Conservation (phyloP, 768 basidiomycete genomes). For the Cytidiella melzeri region DNA sequence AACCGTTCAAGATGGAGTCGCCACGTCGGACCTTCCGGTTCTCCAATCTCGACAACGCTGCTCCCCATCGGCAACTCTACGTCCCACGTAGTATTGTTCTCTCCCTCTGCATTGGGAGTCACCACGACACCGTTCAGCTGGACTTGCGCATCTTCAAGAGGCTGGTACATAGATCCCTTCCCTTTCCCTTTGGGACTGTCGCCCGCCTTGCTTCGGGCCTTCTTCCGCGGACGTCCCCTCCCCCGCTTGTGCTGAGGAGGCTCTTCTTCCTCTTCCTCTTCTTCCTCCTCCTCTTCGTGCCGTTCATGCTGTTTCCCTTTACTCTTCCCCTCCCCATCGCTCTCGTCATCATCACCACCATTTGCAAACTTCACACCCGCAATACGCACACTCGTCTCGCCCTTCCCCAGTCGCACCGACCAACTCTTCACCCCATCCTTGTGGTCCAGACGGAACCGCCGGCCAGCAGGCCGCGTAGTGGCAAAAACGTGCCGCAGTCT, state of each 20-base stretch:
- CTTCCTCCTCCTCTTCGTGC: conserved; percentile 27
- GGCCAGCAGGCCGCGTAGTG: conserved; percentile 50
- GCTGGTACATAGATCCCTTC: conserved; percentile 15
- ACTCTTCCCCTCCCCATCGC: conserved; percentile 44
- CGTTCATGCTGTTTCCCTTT: conserved; percentile 19
- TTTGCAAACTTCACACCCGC: conserved; percentile 44
- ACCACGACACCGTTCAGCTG: conserved; percentile 52
- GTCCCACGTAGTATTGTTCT: conserved; percentile 52
- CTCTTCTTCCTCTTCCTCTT: conserved; percentile 8
- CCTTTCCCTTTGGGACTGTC: conserved; percentile 15
- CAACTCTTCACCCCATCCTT: conserved; percentile 70
- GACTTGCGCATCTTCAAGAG: conserved; percentile 39
- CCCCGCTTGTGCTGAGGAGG: conserved; percentile 11
- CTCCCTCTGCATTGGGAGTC: conserved; percentile 37
- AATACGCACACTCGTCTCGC: conserved; percentile 52
- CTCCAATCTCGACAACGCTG: conserved; percentile 67
- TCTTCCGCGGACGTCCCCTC: conserved; percentile 19
- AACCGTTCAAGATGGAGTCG: conserved; percentile 48
- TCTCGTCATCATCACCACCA: conserved; percentile 52
- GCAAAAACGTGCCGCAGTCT: conserved; percentile 46
- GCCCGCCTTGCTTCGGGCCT: conserved; percentile 8
- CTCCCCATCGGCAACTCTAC: conserved; percentile 51
- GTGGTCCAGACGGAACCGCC: conserved; percentile 54
- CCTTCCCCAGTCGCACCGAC: conserved; percentile 55
- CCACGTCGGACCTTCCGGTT: conserved; percentile 64